Evolutionary conservation across 1,284 basidiomycete species (phyloP), one percentile per base, ranked within the genome.

Genomic region (Puccinia triticina): DNA sequence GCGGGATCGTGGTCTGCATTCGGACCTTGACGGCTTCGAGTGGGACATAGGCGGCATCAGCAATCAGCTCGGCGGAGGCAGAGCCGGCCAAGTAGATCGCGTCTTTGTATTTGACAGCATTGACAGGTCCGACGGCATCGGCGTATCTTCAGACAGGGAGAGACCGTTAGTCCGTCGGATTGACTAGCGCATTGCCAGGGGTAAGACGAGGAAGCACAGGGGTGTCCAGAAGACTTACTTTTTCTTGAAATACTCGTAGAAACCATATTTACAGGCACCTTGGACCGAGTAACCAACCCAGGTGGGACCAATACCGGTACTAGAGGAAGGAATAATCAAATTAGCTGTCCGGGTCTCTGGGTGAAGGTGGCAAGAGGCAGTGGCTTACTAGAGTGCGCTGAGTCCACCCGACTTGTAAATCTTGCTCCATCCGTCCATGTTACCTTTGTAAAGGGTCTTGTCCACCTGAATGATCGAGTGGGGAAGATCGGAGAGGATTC

Each of bases 1-100:
- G 85, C 76, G 86, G 86, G 84, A 86, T 85, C 43, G 86, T 86
- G 79, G 86, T 86, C 83, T 86, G 86, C 83, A 86, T 86, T 84
- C 86, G 84, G 79, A 86, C 86, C 84, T 86, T 86, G 84, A 86
- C 85, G 55, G 86, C 85, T 83, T 86, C 86, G 83, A 84, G 66
- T 72, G 86, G 86, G 76, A 86, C 86, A 82, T 85, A 85, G 66
- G 85, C 86, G 53, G 85, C 83, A 82, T 86, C 86, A 84, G 86
- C 86, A 75, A 86, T 80, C 83, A 86, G 82, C 83, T 86, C 86
- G 71, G 86, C 86, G 34, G 86, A 86, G 74, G 86, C 86, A 76
- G 86, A 86, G 83, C 86, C 86, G 81, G 86, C 86, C 53, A 86
- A 83, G 85, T 84, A 86, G 84, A 86, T 86, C 78, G 83, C 83